Evolutionary conservation across 2,329 filamentous ascomycete species (phyloP).

Genomic region (Fusarium mexicanum): DNA sequence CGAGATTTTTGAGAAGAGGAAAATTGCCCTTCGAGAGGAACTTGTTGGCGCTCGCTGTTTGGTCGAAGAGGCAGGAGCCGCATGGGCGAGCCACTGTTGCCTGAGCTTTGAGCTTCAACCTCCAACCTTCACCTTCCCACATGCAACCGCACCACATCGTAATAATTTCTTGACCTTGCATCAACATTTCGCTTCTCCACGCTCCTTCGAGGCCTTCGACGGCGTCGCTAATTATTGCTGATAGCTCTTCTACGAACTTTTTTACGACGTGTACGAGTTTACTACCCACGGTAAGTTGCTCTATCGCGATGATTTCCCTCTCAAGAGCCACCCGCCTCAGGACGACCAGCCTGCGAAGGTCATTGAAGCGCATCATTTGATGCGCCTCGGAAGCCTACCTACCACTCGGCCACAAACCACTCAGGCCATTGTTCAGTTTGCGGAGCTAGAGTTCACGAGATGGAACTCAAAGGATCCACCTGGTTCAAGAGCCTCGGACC

Average conservation of each 20-base stretch:
- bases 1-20: not conserved
- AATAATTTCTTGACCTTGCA: not conserved
- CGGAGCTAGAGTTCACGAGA: not conserved
- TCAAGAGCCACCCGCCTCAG: not conserved
- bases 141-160: not conserved
- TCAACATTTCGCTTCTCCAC: not conserved
- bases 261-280: conserved; percentile 44
- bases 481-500: not conserved
- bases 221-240: conserved; percentile 24
- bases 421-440: not conserved
- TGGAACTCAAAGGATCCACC: not conserved
- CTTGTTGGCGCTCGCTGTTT: not conserved
- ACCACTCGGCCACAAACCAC: not conserved
- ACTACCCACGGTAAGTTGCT: conserved; percentile 42
- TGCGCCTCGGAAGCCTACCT: not conserved
- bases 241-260: conserved; percentile 42
- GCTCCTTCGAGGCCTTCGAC: not conserved
- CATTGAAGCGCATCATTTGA: not conserved
- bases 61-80: conserved; percentile 6
- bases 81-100: not conserved
- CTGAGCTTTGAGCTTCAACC: conserved; percentile 5
- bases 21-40: not conserved
- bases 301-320: not conserved
- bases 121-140: not conserved
- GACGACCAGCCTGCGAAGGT: not conserved